Base-by-base conservation (phyloP, 306 rosid genomes). In the Dryas octopetala region DNA sequence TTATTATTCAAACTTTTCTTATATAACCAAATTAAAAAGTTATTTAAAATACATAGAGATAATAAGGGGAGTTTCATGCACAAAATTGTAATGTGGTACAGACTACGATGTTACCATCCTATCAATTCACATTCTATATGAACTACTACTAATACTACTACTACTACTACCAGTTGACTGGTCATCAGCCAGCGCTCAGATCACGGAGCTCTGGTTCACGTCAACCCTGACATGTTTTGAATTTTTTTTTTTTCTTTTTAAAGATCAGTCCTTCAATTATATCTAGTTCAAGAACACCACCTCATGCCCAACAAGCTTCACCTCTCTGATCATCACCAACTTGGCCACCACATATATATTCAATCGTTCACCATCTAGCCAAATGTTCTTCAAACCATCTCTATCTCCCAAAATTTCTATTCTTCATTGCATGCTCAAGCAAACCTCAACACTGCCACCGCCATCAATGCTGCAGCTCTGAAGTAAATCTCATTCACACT, bases 381-480 rank as follows among this genome's bases (percentile, higher is more conserved):
- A 67, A 43, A 40, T 71, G 67, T 59, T 75, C 76, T 59, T 47
- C 73, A 48, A 50, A 57, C 76, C 62, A 49, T 58, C 47, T 7
- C 38, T 4, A 28, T 23, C 49, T 64, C 9, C 60, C 38, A 51
- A 59, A 54, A 40, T 14, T 54, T 53, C 19, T 46, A 17, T n/a
- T 26, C 15, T 47, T 59, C 68, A 4, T 50, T 73, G 41, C 80
- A 74, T 66, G 82, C 81, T 91, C 93, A 94, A 68, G 85, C 95
- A 78, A 90, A 54, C 77, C 90, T 90, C 74, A 91, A 80, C 68
- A 88, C 80, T 0, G 89, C 88, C 76, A 87, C 60, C 1, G 85
- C 89, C 86, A 91, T 80, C 86, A 88, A 53, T 15, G 97, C 76
- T 32, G 91, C 91, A 9, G 90, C 84, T 45, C 96, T 78, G 64